phyloP scores from a whole-genome alignment of 345 rosid species.

The Populus alba region DNA sequence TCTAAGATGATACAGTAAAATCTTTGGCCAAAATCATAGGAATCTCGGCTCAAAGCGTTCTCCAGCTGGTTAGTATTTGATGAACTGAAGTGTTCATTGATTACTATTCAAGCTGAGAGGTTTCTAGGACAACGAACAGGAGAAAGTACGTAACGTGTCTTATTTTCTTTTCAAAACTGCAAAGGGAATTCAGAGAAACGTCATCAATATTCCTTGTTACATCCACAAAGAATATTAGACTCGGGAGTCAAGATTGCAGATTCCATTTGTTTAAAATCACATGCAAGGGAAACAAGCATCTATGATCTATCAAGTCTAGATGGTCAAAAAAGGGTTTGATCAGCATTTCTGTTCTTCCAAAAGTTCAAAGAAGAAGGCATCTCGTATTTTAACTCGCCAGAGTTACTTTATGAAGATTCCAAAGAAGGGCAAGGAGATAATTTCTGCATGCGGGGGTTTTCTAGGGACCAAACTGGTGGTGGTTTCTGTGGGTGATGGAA shows the following conservation, averaged over 20 bases:
- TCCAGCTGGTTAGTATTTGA: too few species aligned
- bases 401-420: conserved; percentile 24
- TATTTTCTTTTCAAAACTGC: not conserved
- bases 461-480: conserved; percentile 11
- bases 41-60: not conserved
- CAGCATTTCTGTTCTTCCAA: not conserved
- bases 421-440: conserved; percentile 1
- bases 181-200: not conserved
- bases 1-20: not conserved
- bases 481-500: conserved; percentile 16
- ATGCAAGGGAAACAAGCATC: conserved; percentile 9
- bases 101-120: not conserved
- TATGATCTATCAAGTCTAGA: not conserved
- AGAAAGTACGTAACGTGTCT: not conserved
- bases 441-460: not conserved
- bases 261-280: conserved; percentile 8
- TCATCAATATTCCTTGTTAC: not conserved
- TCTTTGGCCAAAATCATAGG: not conserved
- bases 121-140: not conserved
- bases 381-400: not conserved
- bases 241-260: not conserved
- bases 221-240: not conserved
- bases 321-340: conserved; percentile 19
- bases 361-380: conserved; percentile 17
- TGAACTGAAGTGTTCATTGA: not conserved